Evolutionary conservation across 495 filamentous ascomycete species (phyloP).

Genomic region (Penicillium chermesinum): DNA sequence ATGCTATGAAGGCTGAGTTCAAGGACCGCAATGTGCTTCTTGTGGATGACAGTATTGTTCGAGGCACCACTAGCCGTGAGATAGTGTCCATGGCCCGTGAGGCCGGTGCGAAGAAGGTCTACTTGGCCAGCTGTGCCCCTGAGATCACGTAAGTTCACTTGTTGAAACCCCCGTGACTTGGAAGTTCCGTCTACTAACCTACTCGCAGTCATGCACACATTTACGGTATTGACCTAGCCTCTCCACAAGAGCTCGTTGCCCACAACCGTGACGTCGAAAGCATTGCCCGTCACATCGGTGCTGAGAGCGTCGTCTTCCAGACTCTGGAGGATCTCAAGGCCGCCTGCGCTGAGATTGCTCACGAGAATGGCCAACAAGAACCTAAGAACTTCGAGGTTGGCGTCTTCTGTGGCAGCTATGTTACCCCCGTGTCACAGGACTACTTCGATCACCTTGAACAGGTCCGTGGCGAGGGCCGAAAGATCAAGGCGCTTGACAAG

Average conservation of each 20-base stretch:
- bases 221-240: conserved; percentile 89
- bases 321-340: conserved; percentile 76
- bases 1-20: conserved; percentile 84
- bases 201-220: conserved; percentile 66
- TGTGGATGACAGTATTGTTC: conserved; percentile 90
- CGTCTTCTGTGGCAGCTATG: conserved; percentile 89
- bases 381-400: conserved; percentile 82
- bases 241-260: conserved; percentile 76
- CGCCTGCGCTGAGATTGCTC: conserved; percentile 65
- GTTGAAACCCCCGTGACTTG: not conserved
- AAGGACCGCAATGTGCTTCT: conserved; percentile 76
- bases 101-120: conserved; percentile 84
- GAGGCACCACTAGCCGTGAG: conserved; percentile 85
- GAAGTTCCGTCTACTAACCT: conserved; percentile 12
- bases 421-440: conserved; percentile 73
- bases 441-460: conserved; percentile 86
- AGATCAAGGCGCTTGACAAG: conserved; percentile 63
- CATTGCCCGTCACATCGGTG: conserved; percentile 78
- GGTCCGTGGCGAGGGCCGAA: conserved; percentile 66
- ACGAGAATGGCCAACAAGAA: conserved; percentile 48
- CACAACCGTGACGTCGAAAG: conserved; percentile 63
- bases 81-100: conserved; percentile 93
- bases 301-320: conserved; percentile 91
- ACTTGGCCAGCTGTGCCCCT: conserved; percentile 83
- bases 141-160: conserved; percentile 61